Evolutionary conservation across 192 early-diverging fungal species (phyloP), one percentile per base, ranked within the genome.

Genomic region (Coemansia sp.): DNA sequence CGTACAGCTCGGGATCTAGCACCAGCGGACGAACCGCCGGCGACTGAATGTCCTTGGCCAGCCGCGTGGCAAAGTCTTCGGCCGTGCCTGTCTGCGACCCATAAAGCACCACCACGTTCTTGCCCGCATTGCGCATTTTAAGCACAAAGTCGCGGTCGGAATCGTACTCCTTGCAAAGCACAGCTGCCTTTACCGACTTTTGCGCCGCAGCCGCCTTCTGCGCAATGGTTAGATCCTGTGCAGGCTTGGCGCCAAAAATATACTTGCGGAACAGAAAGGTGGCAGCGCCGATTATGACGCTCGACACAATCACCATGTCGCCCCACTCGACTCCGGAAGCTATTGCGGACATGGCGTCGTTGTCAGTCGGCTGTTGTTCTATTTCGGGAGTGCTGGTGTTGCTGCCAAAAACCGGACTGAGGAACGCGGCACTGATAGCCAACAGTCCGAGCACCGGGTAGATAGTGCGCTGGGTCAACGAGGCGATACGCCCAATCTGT

Each of bases 31-130:
- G 85, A 31, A 99, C 76, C 9, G 85, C 83, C 36, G 86, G 87
- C 46, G 78, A 81, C 49, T 74, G 72, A 25, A 75, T 72, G 63
- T 97, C 95, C 62, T 95, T 94, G 64, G 88, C 90, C 56, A 96
- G 69, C 46, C 95, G 92, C 25, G 85, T 84, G 50, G 97, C 95
- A 81, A 97, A 94, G 68, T 99, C 97, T 81, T 99, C 97, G 48
- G 95, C 97, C 7, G 97, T 99, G 59, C 97, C 97, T 7, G 97
- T 99, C 82, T 99, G 97, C 20, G 94, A 96, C 50, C 97, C 97
- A 67, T 94, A 99, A 68, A 99, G 94, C 34, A 95, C 78, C 36
- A 95, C 86, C 28, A 94, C 86, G 57, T 89, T 85, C 62, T 90
- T 87, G 62, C 84, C 87, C 1, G 69, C 71, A 36, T 70, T 75